These are phyloP conservation scores for Leishmania arabica DNA, from an alignment of 208 protist genomes.

Conservation along the genomic window DNA sequence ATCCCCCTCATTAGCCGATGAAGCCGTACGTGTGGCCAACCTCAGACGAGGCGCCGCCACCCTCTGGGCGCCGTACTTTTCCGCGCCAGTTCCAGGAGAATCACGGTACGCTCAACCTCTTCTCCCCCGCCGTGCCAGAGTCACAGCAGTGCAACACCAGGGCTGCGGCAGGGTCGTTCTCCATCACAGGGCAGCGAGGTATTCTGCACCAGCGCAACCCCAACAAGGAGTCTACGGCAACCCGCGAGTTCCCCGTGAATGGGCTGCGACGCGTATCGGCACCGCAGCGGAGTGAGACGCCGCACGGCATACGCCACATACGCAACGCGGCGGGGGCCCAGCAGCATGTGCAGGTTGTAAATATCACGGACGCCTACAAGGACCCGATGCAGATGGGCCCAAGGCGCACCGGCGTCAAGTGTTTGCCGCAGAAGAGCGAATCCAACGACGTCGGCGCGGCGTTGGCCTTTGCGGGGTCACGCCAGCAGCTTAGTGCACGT, in stretches of 20 bases:
- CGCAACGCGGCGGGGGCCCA: conserved; percentile 33
- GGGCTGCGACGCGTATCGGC: conserved; percentile 52
- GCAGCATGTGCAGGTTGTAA: conserved; percentile 83
- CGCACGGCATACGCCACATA: conserved; percentile 63
- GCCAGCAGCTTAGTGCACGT: conserved; percentile 42
- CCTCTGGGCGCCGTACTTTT: conserved; percentile 28
- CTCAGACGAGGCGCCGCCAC: conserved; percentile 24
- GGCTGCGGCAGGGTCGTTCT: background rate
- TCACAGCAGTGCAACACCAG: background rate
- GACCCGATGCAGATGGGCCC: conserved; percentile 58
- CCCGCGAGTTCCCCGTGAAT: conserved; percentile 54
- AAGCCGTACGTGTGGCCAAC: conserved; percentile 34
- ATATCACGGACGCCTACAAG: conserved; percentile 69
- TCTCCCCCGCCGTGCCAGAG: conserved; percentile 6
- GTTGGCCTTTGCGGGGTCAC: conserved; percentile 33
- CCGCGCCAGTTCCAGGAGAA: conserved; percentile 27
- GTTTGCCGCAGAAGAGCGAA: conserved; percentile 19
- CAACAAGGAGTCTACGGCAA: conserved; percentile 55
- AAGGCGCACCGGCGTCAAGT: conserved; percentile 44
- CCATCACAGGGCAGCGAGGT: conserved; percentile 21
- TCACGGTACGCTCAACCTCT: conserved; percentile 52
- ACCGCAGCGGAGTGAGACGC: conserved; percentile 36
- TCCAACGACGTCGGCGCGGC: conserved; percentile 39
- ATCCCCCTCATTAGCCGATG: conserved; percentile 1
- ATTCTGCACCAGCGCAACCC: conserved; percentile 32